Percentiles rank a stretch among this genome's conserved stretches.
phyloP scores from a whole-genome alignment of 2,329 filamentous ascomycete genomes.

The Thermothelomyces thermophilus region DNA sequence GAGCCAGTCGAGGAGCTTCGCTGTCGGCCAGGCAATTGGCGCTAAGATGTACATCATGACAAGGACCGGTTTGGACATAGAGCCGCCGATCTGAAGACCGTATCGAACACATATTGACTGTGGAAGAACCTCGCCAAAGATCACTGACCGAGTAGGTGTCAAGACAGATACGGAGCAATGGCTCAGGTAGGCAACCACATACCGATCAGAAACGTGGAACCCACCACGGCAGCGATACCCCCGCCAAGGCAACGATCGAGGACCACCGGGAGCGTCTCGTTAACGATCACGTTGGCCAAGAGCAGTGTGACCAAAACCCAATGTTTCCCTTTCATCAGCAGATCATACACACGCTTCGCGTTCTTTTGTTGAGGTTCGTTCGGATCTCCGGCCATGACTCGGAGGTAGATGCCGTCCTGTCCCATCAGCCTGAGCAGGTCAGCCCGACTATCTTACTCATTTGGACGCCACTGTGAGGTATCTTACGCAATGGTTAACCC shows the following conservation, averaged over 20 bases:
- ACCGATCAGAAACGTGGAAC: slow-evolving; percentile 92
- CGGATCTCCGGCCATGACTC: slow-evolving; percentile 82
- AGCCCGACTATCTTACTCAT: slow-evolving; percentile 4
- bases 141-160: slow-evolving; percentile 52
- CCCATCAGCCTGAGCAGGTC: slow-evolving; percentile 46
- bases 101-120: slow-evolving; percentile 96
- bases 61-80: slow-evolving; percentile 83
- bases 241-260: slow-evolving; percentile 90
- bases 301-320: slow-evolving; percentile 96
- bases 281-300: slow-evolving; percentile 94
- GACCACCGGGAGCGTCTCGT: slow-evolving; percentile 92
- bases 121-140: slow-evolving; percentile 94
- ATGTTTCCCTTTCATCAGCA: slow-evolving; percentile 86
- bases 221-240: slow-evolving; percentile 87
- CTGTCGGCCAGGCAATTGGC: slow-evolving; percentile 87
- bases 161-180: slow-evolving; percentile 10
- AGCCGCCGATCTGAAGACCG: slow-evolving; percentile 88
- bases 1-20: slow-evolving; percentile 88
- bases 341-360: slow-evolving; percentile 69
- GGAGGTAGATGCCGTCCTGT: slow-evolving; percentile 92
- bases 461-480: neutral
- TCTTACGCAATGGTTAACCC: slow-evolving; percentile 80
- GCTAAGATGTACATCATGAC: slow-evolving; percentile 86
- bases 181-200: slow-evolving; percentile 32
- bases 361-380: slow-evolving; percentile 82